Evolutionary conservation across 805 yeast species (phyloP).

Genomic region (Saccharomyces eubayanus): DNA sequence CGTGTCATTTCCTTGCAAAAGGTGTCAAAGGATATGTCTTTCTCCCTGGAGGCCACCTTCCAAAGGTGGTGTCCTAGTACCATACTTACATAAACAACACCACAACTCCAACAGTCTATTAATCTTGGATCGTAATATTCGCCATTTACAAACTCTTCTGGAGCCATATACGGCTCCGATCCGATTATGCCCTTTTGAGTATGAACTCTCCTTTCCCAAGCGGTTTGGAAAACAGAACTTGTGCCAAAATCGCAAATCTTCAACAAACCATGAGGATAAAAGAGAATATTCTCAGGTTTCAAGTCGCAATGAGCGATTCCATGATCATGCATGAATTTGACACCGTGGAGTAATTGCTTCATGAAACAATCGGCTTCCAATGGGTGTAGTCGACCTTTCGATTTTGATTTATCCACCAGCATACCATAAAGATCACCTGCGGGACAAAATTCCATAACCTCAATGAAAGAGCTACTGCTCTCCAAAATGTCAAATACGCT

Average conservation of each 20-base stretch:
- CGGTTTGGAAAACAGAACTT: conserved; percentile 81
- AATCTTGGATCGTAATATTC: conserved; percentile 63
- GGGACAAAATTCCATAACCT: conserved; percentile 91
- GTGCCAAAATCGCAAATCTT: conserved; percentile 85
- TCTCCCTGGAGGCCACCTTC: conserved; percentile 62
- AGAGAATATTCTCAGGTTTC: conserved; percentile 77
- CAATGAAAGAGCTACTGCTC: conserved; percentile 54
- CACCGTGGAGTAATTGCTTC: conserved; percentile 77
- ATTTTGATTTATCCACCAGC: conserved; percentile 42
- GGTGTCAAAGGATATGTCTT: conserved; percentile 39
- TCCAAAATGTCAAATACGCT: conserved; percentile 76
- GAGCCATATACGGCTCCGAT: conserved; percentile 85
- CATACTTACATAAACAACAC: conserved; percentile 70
- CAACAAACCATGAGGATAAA: conserved; percentile 57
- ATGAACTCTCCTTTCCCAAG: conserved; percentile 75
- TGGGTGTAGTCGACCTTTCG: conserved; percentile 42
- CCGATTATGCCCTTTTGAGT: conserved; percentile 72
- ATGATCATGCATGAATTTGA: conserved; percentile 76
- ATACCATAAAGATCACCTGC: conserved; percentile 65
- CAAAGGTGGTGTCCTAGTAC: conserved; percentile 84
- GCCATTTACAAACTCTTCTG: conserved; percentile 62
- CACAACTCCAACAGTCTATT: conserved; percentile 87
- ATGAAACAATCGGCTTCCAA: conserved; percentile 81
- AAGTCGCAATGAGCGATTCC: conserved; percentile 93
- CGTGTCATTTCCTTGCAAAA: conserved; percentile 37